A percentile compares a stretch with the other conserved stretches of the same genome.
Evolutionary conservation across 169 alveolate species (phyloP).

Genomic region (Cryptosporidium sp.): DNA sequence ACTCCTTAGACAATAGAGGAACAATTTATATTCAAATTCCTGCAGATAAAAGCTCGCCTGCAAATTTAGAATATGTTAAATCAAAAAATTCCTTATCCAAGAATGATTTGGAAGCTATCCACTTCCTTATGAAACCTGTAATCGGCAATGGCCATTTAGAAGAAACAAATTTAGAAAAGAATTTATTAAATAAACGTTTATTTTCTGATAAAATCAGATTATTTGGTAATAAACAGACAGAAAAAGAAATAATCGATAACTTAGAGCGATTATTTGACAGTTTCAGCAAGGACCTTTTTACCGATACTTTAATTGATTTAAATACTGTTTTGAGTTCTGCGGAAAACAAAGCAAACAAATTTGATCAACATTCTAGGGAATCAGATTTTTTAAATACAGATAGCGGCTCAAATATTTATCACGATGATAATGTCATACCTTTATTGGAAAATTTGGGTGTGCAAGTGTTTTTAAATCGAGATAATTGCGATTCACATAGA

Average conservation of each 20-base stretch:
- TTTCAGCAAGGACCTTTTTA: background rate
- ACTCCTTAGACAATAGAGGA: background rate
- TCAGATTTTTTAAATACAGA: background rate
- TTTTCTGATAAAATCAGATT: background rate
- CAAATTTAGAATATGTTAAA: conserved; percentile 37
- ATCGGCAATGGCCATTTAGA: background rate
- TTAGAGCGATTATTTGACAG: background rate
- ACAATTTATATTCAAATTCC: conserved; percentile 30
- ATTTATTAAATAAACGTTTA: background rate
- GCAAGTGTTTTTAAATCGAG: conserved; percentile 31
- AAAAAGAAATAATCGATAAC: background rate
- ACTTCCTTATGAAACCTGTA: conserved; percentile 16
- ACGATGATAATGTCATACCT: background rate
- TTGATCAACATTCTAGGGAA: background rate
- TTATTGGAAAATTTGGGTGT: conserved; percentile 59
- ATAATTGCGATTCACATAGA: background rate
- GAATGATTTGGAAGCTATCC: conserved; percentile 29
- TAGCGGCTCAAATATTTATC: background rate
- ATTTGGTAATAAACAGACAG: background rate
- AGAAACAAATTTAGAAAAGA: background rate
- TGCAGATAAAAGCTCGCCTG: background rate
- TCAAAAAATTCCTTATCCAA: background rate
- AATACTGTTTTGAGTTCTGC: background rate
- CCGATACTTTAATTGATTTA: background rate
- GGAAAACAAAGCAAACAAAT: background rate